Percentiles rank a stretch among this genome's conserved stretches.
phyloP scores from a whole-genome alignment of 768 basidiomycete genomes.

The Tulasnella sp. region DNA sequence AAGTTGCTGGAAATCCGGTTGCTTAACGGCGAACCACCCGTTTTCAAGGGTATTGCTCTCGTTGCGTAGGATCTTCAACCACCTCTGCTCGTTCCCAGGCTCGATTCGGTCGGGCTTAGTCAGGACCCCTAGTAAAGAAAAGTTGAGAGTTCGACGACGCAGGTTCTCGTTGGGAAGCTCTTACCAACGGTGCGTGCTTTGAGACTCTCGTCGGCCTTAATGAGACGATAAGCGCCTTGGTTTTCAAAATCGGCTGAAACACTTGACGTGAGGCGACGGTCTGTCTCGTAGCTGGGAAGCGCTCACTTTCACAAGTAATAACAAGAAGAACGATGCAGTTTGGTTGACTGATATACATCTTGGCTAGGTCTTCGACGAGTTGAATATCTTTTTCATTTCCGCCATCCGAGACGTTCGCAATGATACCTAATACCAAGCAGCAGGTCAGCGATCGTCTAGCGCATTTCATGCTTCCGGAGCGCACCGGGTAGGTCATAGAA shows the following conservation, averaged over 20 bases:
- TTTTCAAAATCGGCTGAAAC: slow-evolving; percentile 77
- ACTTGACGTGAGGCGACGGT: neutral
- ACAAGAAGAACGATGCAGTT: slow-evolving; percentile 34
- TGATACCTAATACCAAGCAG: slow-evolving; percentile 23
- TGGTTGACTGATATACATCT: neutral
- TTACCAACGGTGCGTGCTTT: slow-evolving; percentile 62
- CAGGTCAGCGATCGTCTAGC: neutral
- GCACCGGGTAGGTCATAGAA: slow-evolving; percentile 42
- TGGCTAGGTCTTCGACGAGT: slow-evolving; percentile 31
- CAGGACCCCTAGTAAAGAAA: too few relatives aligned
- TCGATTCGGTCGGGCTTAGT: slow-evolving; percentile 54
- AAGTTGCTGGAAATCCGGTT: slow-evolving; percentile 55
- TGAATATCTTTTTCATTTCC: slow-evolving; percentile 31
- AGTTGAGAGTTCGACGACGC: too few relatives aligned
- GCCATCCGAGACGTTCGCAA: slow-evolving; percentile 30
- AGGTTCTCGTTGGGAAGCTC: too few relatives aligned
- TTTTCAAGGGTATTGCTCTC: slow-evolving; percentile 48
- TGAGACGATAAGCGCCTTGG: slow-evolving; percentile 70
- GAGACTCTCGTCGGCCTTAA: slow-evolving; percentile 61
- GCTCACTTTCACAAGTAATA: slow-evolving; percentile 35
- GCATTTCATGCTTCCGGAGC: neutral
- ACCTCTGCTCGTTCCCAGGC: slow-evolving; percentile 51
- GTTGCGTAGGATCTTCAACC: slow-evolving; percentile 46
- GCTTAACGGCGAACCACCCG: slow-evolving; percentile 66
- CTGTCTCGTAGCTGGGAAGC: neutral